Conservation (phyloP, 2,329 filamentous ascomycete genomes). For the Berkeleyomyces basicola region DNA sequence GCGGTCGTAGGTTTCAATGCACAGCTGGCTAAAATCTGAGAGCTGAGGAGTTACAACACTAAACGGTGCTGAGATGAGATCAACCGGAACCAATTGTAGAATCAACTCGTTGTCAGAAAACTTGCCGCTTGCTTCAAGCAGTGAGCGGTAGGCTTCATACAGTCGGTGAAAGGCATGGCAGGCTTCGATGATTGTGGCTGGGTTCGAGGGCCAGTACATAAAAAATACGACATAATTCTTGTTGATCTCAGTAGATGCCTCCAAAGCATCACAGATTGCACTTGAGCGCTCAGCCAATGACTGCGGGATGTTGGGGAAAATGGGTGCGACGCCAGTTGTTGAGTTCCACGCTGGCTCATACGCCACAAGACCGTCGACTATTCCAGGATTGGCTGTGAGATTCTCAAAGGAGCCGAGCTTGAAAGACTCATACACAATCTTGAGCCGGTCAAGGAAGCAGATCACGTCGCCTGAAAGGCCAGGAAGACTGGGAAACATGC, state of each 20-base stretch:
- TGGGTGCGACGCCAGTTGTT: background rate
- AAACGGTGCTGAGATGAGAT: conserved; percentile 46
- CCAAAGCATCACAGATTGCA: conserved; percentile 20
- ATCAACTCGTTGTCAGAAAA: conserved; percentile 8
- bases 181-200: conserved; percentile 48
- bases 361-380: conserved; percentile 30
- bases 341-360: conserved; percentile 7
- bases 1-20: conserved; percentile 62
- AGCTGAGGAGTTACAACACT: conserved; percentile 46
- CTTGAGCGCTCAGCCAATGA: conserved; percentile 30
- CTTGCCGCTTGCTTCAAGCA: background rate
- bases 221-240: conserved; percentile 62
- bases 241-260: conserved; percentile 25
- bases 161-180: conserved; percentile 60
- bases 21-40: conserved; percentile 42
- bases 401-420: conserved; percentile 51
- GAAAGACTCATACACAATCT: conserved; percentile 55
- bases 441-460: conserved; percentile 50
- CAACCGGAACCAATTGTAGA: conserved; percentile 56
- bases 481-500: conserved; percentile 50
- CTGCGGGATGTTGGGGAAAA: conserved; percentile 16
- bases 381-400: conserved; percentile 26
- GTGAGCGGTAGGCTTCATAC: conserved; percentile 34
- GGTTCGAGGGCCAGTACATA: conserved; percentile 49
- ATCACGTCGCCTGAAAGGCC: conserved; percentile 44